phyloP scores from a whole-genome alignment of 2,329 filamentous ascomycete genomes.

The Arthrobotrys sphaeroides region DNA sequence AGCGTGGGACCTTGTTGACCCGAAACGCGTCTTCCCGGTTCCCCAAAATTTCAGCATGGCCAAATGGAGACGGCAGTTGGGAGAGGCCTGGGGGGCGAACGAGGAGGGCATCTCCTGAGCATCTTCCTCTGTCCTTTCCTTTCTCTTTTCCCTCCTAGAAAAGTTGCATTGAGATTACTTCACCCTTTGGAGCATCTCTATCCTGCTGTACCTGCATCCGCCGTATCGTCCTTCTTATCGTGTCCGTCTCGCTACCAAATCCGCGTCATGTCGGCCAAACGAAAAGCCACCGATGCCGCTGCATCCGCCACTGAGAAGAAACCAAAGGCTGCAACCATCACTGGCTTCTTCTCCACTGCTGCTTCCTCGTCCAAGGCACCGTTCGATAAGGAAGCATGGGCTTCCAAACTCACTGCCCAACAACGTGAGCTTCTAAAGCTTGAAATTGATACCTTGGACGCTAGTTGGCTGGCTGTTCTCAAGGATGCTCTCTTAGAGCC shows the following conservation, averaged over 20 bases:
- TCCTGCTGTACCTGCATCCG: not conserved
- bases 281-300: constrained; percentile 58
- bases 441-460: constrained; percentile 90
- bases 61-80: constrained; percentile 12
- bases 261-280: constrained; percentile 59
- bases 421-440: constrained; percentile 83
- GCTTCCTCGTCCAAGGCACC: constrained; percentile 62
- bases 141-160: constrained; percentile 25
- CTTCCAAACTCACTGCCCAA: constrained; percentile 79
- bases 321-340: constrained; percentile 58
- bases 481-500: constrained; percentile 83
- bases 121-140: not conserved
- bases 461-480: constrained; percentile 87
- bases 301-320: constrained; percentile 53
- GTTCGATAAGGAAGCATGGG: constrained; percentile 92
- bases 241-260: constrained; percentile 32
- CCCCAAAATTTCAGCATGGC: constrained; percentile 46
- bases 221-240: constrained; percentile 11
- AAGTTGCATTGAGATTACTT: not conserved
- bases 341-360: constrained; percentile 50
- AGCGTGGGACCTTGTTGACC: constrained; percentile 33
- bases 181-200: constrained; percentile 11
- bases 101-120: constrained; percentile 35
- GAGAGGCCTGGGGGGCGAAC: not conserved
- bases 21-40: constrained; percentile 50